phyloP scores from a whole-genome alignment of 169 alveolate genomes.

The Cryptosporidium parvum region DNA sequence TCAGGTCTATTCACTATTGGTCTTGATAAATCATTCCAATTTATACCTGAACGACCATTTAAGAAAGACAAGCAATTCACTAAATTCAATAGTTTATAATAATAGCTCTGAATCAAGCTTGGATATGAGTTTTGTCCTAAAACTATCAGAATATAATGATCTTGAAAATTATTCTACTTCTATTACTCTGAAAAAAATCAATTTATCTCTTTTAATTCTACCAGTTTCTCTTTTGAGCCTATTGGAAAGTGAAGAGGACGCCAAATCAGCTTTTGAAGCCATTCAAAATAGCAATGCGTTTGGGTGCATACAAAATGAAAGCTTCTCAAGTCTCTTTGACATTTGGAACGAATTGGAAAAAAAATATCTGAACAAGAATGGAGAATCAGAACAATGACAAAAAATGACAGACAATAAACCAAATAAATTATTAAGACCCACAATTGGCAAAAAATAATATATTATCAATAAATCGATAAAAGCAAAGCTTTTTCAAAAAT shows the following conservation, averaged over 20 bases:
- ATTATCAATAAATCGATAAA: neutral
- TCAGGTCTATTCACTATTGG: slow-evolving; percentile 25
- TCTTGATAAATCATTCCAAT: neutral
- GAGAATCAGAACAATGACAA: neutral
- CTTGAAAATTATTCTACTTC: neutral
- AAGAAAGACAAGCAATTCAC: neutral
- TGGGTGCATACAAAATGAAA: neutral
- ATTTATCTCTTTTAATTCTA: neutral
- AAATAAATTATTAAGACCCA: neutral
- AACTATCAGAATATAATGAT: neutral
- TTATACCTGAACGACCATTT: neutral
- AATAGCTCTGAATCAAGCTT: neutral
- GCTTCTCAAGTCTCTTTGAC: neutral
- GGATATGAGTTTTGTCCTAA: neutral
- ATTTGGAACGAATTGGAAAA: neutral
- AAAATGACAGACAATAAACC: neutral
- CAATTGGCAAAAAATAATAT: neutral
- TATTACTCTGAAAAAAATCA: neutral
- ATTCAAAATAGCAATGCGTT: neutral
- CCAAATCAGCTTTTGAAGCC: neutral
- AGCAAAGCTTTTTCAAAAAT: neutral
- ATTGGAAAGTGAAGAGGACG: neutral
- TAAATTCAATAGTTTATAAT: neutral
- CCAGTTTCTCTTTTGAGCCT: neutral
- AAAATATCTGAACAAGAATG: neutral